These are phyloP conservation scores for Medicago arabica DNA, from an alignment of 306 rosid species.

Conservation along the genomic window DNA sequence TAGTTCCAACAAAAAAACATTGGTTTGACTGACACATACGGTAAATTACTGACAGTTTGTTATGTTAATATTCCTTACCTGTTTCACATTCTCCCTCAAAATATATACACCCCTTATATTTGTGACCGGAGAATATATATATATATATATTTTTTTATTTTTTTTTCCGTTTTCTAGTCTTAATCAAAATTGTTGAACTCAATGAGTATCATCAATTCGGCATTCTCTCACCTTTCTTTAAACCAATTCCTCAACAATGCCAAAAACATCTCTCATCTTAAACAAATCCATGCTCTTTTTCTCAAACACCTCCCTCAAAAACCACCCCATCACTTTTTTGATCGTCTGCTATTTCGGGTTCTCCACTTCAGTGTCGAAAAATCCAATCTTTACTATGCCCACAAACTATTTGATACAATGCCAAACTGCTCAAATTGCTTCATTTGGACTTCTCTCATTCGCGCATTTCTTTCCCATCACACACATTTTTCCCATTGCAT, in stretches of 20 bases:
- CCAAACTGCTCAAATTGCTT: constrained; percentile 50
- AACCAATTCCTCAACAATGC: constrained; percentile 38
- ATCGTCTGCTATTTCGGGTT: constrained; percentile 48
- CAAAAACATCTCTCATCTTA: constrained; percentile 50
- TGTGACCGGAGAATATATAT: no score
- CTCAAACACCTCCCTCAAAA: constrained; percentile 50
- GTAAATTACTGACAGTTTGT: no score
- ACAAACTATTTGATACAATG: constrained; percentile 63
- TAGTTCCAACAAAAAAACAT: no score
- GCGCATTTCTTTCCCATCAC: constrained; percentile 45
- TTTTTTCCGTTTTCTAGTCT: no score
- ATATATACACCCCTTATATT: no score
- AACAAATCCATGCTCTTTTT: constrained; percentile 57
- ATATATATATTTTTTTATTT: no score
- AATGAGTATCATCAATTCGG: constrained; percentile 23
- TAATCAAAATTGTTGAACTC: neutral
- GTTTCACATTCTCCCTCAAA: no score
- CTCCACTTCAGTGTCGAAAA: constrained; percentile 31
- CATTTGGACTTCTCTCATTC: constrained; percentile 70
- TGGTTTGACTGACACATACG: no score
- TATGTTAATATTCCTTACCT: no score
- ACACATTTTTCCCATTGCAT: constrained; percentile 49
- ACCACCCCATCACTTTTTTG: constrained; percentile 43
- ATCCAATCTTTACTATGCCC: constrained; percentile 57
- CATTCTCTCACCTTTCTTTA: constrained; percentile 2